phyloP scores from a whole-genome alignment of 495 filamentous ascomycete species.

The Aspergillus avenaceus region DNA sequence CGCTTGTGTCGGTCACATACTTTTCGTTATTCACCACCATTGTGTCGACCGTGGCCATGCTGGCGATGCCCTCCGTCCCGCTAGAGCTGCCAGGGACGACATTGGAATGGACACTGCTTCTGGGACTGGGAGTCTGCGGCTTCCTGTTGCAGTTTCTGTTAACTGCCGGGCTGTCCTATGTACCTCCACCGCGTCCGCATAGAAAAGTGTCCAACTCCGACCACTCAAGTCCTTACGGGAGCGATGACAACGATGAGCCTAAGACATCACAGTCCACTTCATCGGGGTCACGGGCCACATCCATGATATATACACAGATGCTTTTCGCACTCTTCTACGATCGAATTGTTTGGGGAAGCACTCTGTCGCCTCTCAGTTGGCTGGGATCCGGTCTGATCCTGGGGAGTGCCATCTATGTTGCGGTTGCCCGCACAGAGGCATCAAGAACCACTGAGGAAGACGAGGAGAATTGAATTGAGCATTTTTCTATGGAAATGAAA shows the following conservation, averaged over 20 bases:
- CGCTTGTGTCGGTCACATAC: slow-evolving; percentile 82
- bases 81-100: slow-evolving; percentile 59
- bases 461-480: slow-evolving; percentile 1
- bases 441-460: slow-evolving; percentile 2
- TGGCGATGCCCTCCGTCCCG: slow-evolving; percentile 52
- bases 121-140: slow-evolving; percentile 68
- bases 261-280: slow-evolving; percentile 14
- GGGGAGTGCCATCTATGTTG: slow-evolving; percentile 76
- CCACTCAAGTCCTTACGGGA: slow-evolving; percentile 2
- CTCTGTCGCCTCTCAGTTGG: slow-evolving; percentile 62
- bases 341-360: slow-evolving; percentile 68
- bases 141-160: slow-evolving; percentile 85
- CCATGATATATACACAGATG: slow-evolving; percentile 92
- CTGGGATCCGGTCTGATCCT: slow-evolving; percentile 75
- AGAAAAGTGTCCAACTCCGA: slow-evolving; percentile 17
- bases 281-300: slow-evolving; percentile 66
- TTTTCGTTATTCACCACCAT: slow-evolving; percentile 69
- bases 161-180: slow-evolving; percentile 72
- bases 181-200: slow-evolving; percentile 35
- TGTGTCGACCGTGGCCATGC: slow-evolving; percentile 57
- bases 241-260: neutral
- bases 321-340: slow-evolving; percentile 85
- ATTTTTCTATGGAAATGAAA: neutral
- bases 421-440: slow-evolving; percentile 43
- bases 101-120: slow-evolving; percentile 67